phyloP scores from a whole-genome alignment of 1,284 basidiomycete genomes.

The Tylopilus orsonianus region DNA sequence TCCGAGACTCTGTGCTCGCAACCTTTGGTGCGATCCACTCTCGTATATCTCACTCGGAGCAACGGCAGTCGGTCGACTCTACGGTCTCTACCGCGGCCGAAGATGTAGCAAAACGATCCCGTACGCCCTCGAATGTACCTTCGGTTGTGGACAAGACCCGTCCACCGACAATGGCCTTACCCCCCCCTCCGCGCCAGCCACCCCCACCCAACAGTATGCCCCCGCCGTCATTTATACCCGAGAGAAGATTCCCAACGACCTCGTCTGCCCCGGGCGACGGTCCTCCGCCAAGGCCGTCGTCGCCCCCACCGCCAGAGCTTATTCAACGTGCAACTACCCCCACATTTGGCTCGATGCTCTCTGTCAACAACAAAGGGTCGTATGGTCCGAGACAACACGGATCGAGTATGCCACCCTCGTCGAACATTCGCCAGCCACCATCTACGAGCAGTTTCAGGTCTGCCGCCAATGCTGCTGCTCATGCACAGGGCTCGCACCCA shows the following conservation, averaged over 20 bases:
- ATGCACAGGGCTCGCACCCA: conserved; percentile 45
- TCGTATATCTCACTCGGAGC: conserved; percentile 41
- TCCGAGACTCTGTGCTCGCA: conserved; percentile 41
- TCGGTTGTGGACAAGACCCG: conserved; percentile 70
- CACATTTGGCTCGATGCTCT: conserved; percentile 62
- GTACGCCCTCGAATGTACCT: conserved; percentile 52
- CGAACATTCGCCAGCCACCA: conserved; percentile 65
- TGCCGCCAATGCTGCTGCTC: conserved; percentile 55
- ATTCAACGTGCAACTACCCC: conserved; percentile 86
- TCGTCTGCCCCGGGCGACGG: conserved; percentile 51
- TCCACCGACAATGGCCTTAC: conserved; percentile 83
- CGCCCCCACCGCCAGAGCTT: conserved; percentile 86
- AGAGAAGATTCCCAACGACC: conserved; percentile 56
- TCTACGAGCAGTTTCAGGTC: conserved; percentile 82
- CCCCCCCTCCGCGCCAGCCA: conserved; percentile 79
- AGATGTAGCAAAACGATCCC: conserved; percentile 48
- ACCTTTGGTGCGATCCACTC: conserved; percentile 38
- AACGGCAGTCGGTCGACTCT: conserved; percentile 61
- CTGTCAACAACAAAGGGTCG: conserved; percentile 51
- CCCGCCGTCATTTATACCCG: conserved; percentile 75
- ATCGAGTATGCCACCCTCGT: conserved; percentile 69
- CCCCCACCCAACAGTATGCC: conserved; percentile 73
- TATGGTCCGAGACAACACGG: conserved; percentile 55
- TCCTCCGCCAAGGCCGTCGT: conserved; percentile 81
- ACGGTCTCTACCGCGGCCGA: conserved; percentile 48